phyloP scores from a whole-genome alignment of 2,329 filamentous ascomycete species.

The Neopestalotiopsis clavispora region DNA sequence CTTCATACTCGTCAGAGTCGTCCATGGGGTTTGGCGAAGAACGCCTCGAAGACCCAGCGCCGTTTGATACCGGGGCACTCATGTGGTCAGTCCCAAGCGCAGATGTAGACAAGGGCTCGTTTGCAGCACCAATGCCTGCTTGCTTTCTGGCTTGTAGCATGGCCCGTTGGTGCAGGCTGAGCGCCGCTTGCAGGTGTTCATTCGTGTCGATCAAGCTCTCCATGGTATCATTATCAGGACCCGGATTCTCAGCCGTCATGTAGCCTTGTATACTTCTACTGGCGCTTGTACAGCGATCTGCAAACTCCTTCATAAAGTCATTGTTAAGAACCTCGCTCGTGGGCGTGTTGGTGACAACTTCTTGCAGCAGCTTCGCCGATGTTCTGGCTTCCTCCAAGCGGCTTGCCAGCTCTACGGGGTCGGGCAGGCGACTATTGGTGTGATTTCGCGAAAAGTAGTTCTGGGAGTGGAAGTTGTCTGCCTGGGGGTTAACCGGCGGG shows the following conservation, averaged over 20 bases:
- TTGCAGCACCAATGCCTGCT: slow-evolving; percentile 42
- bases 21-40: slow-evolving; percentile 12
- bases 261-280: slow-evolving; percentile 83
- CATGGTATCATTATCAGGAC: slow-evolving; percentile 92
- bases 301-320: slow-evolving; percentile 92
- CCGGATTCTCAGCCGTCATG: slow-evolving; percentile 78
- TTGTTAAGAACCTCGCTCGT: slow-evolving; percentile 76
- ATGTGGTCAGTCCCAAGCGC: slow-evolving; percentile 3
- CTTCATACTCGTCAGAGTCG: slow-evolving; percentile 26
- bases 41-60: slow-evolving; percentile 11
- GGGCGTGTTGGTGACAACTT: slow-evolving; percentile 87
- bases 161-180: slow-evolving; percentile 84
- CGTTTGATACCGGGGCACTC: slow-evolving; percentile 18
- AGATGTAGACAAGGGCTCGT: slow-evolving; percentile 17
- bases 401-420: slow-evolving; percentile 76
- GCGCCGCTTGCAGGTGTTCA: slow-evolving; percentile 82
- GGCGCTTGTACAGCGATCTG: slow-evolving; percentile 81
- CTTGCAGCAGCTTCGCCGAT: slow-evolving; percentile 88
- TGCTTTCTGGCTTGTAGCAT: slow-evolving; percentile 67
- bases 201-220: slow-evolving; percentile 93
- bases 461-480: slow-evolving; percentile 61
- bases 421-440: slow-evolving; percentile 59
- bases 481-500: slow-evolving; percentile 47
- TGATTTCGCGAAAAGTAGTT: slow-evolving; percentile 64
- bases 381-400: slow-evolving; percentile 90